Base-by-base conservation (phyloP, 768 basidiomycete genomes). In the Hygrophorus pudorinus region DNA sequence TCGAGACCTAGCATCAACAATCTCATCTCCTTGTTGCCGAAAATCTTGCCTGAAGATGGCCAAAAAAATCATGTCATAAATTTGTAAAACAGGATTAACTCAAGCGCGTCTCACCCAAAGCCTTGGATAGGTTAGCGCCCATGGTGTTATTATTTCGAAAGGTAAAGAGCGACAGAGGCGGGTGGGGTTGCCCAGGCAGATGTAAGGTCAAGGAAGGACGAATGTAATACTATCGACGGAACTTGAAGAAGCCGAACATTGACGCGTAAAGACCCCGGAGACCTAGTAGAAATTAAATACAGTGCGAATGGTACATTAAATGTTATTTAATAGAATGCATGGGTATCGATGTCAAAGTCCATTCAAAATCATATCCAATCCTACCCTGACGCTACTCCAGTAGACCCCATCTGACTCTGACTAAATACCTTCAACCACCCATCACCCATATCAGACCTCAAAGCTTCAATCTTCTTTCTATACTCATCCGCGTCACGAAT, bases 21-120 rank as follows among this genome's bases (percentile, higher is more conserved):
- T 57, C 92, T 72, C 94, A 98, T 98, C 76, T 98, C 94, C 77
- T 92, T 94, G 77, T 92, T 98, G 51, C 92, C 93, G 64, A 97
- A 98, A 55, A 97, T 71, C 70, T 85, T 89, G 60, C 79, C 91
- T 94, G 57, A 33, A 30, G 10, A n/a, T 4, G 4, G 14, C 13
- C 30, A 31, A 39, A 20, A 24, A 38, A 33, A 12, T 3, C 46
- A 48, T 46, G 44, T 42, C 45, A 45, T 44, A 44, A 37, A 31
- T 20, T 21, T 10, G 48, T 36, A 31, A 34, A 41, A 18, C 24
- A 24, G 52, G 12, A 28, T 36, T 38, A 44, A 18, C 34, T 5
- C 30, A 42, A 47, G 45, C 75, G 53, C 54, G 18, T 21, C 50
- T 27, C 21, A 86, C 86, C 74, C 63, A 90, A 65, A 30, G 85